Percentiles rank a stretch among this genome's conserved stretches.
These are phyloP conservation scores for Pharnaceum exiguum DNA, from an alignment of 148 eudicot genomes.

Conservation along the genomic window DNA sequence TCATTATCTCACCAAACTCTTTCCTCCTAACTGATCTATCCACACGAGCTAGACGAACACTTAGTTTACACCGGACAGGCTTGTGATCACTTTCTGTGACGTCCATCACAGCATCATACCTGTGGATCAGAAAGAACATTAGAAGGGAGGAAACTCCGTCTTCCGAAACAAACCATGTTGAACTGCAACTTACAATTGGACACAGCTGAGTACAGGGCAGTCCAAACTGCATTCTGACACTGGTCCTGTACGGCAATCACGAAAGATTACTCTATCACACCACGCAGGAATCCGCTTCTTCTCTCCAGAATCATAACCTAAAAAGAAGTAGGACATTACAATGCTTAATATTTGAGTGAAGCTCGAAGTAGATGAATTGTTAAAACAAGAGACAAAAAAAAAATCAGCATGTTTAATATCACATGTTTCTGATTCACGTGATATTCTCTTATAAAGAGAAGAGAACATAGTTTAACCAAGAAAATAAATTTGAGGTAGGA, in stretches of 20 bases:
- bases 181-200: slow-evolving; percentile 51
- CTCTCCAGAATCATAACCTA: slow-evolving; percentile 99
- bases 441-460: too few species aligned
- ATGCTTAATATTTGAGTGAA: neutral
- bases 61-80: slow-evolving; percentile 87
- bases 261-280: slow-evolving; percentile 91
- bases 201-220: slow-evolving; percentile 69
- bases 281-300: slow-evolving; percentile 98
- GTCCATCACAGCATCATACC: slow-evolving; percentile 97
- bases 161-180: neutral
- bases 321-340: neutral
- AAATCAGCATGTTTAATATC: too few species aligned
- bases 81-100: slow-evolving; percentile 95
- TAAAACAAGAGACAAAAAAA: too few species aligned
- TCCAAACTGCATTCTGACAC: slow-evolving; percentile 67
- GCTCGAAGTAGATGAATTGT: too few species aligned
- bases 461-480: too few species aligned
- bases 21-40: slow-evolving; percentile 90
- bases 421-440: too few species aligned
- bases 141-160: neutral
- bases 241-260: slow-evolving; percentile 63
- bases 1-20: slow-evolving; percentile 68
- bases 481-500: too few species aligned
- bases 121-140: slow-evolving; percentile 17
- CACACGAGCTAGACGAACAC: slow-evolving; percentile 65